Evolutionary conservation across 495 filamentous ascomycete genomes (phyloP).

Genomic region (Neurospora sp.): DNA sequence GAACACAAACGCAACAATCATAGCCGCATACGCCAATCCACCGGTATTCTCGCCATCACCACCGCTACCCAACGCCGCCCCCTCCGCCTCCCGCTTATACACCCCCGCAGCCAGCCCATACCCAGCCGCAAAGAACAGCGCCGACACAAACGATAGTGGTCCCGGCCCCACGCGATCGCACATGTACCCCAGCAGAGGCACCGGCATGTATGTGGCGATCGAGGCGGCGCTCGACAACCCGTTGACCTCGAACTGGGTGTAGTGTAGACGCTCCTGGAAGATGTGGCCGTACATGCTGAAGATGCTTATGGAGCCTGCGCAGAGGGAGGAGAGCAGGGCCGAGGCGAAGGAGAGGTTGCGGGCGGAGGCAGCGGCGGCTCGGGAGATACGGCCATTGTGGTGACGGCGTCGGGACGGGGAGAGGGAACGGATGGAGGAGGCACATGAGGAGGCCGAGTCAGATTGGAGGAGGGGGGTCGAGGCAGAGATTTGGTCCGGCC

Average conservation of each 20-base stretch:
- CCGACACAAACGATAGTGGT: constrained; percentile 60
- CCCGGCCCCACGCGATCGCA: constrained; percentile 82
- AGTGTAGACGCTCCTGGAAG: constrained; percentile 72
- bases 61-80: constrained; percentile 15
- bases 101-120: constrained; percentile 76
- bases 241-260: constrained; percentile 87
- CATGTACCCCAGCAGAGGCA: constrained; percentile 78
- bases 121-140: constrained; percentile 62
- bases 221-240: constrained; percentile 74
- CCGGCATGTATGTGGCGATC: constrained; percentile 78
- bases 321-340: constrained; percentile 46
- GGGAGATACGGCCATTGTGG: constrained; percentile 12
- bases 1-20: constrained; percentile 72
- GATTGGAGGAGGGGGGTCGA: constrained; percentile 19
- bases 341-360: constrained; percentile 30
- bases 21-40: constrained; percentile 65
- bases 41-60: constrained; percentile 23
- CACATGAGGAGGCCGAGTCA: constrained; percentile 24
- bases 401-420: constrained; percentile 12
- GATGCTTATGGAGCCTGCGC: constrained; percentile 73
- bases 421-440: constrained; percentile 25
- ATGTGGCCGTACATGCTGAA: constrained; percentile 88
- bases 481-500: constrained; percentile 2
- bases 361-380: constrained; percentile 15
- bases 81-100: constrained; percentile 53